Evolutionary conservation across 495 filamentous ascomycete genomes (phyloP).

Genomic region (Glonium stellatum): DNA sequence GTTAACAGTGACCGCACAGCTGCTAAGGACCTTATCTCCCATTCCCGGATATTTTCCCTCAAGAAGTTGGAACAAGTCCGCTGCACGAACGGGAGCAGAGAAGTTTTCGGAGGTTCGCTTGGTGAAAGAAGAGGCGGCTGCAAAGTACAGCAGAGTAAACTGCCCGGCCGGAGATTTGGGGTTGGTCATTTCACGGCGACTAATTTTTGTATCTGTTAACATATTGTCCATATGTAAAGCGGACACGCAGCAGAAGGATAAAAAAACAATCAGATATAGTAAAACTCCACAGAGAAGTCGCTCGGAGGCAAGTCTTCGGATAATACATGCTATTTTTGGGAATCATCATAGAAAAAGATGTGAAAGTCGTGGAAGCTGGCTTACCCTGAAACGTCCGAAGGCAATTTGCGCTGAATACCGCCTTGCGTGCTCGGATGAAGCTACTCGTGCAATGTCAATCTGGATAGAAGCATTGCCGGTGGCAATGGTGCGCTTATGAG

Average conservation of each 20-base stretch:
- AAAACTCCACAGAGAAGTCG: constrained; percentile 25
- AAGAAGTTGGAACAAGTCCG: constrained; percentile 58
- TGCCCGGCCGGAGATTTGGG: constrained; percentile 37
- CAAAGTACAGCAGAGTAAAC: constrained; percentile 28
- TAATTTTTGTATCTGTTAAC: neutral
- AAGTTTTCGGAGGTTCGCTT: constrained; percentile 45
- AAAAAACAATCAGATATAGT: constrained; percentile 3
- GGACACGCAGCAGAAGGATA: neutral
- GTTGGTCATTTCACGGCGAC: constrained; percentile 71
- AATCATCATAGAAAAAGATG: constrained; percentile 32
- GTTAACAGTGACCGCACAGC: constrained; percentile 79
- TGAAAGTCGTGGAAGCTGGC: neutral
- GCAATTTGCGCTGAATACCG: no score
- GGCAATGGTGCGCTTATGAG: no score
- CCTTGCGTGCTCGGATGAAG: no score
- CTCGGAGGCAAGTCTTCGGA: constrained; percentile 46
- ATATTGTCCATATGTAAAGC: neutral
- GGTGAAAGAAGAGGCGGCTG: constrained; percentile 23
- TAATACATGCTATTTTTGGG: constrained; percentile 62
- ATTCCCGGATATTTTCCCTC: constrained; percentile 81
- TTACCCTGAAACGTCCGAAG: neutral
- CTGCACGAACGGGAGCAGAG: constrained; percentile 41
- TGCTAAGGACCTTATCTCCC: constrained; percentile 58
- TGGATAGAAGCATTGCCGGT: no score
- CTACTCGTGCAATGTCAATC: no score